Percentiles rank a stretch among this genome's conserved stretches.
Evolutionary conservation across 345 rosid genomes (phyloP).

Genomic region (Linum usitatissimum): DNA sequence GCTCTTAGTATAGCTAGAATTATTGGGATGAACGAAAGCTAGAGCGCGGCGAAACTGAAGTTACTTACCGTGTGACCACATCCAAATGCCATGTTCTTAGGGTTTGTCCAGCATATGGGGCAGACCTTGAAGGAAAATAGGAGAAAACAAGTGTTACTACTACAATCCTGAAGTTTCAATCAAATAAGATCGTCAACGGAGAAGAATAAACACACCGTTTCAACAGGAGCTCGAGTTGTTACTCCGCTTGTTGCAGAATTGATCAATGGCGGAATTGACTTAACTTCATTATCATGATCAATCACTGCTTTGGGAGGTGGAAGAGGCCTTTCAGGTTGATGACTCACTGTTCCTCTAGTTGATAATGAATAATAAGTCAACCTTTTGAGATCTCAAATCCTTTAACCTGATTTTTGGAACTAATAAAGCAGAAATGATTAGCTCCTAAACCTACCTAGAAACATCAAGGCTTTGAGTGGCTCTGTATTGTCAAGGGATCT

Average conservation of each 20-base stretch:
- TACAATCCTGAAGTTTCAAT: conserved; percentile 2
- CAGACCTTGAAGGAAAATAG: conserved; percentile 47
- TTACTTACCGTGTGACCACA: conserved; percentile 78
- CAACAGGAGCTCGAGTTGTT: conserved; percentile 17
- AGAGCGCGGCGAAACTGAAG: neutral
- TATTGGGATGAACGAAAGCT: neutral
- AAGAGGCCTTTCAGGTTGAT: conserved; percentile 36
- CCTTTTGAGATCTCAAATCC: conserved; percentile 9
- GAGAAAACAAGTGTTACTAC: conserved; percentile 1
- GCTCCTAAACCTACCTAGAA: conserved; percentile 24
- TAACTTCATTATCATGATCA: conserved; percentile 48
- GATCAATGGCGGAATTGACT: conserved; percentile 23
- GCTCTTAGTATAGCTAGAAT: neutral
- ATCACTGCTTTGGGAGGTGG: conserved; percentile 68
- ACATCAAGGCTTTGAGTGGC: conserved; percentile 54
- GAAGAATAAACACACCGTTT: conserved; percentile 28
- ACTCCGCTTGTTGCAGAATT: conserved; percentile 30
- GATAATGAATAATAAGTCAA: conserved; percentile 15
- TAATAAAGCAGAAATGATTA: neutral
- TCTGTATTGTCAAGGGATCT: conserved; percentile 78
- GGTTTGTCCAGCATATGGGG: conserved; percentile 85
- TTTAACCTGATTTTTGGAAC: neutral
- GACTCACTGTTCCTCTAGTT: conserved; percentile 27
- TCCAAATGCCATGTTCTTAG: conserved; percentile 92
- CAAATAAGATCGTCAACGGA: neutral